These are phyloP conservation scores for Geranomyces variabilis DNA, from an alignment of 192 early-diverging fungal genomes.

Conservation along the genomic window DNA sequence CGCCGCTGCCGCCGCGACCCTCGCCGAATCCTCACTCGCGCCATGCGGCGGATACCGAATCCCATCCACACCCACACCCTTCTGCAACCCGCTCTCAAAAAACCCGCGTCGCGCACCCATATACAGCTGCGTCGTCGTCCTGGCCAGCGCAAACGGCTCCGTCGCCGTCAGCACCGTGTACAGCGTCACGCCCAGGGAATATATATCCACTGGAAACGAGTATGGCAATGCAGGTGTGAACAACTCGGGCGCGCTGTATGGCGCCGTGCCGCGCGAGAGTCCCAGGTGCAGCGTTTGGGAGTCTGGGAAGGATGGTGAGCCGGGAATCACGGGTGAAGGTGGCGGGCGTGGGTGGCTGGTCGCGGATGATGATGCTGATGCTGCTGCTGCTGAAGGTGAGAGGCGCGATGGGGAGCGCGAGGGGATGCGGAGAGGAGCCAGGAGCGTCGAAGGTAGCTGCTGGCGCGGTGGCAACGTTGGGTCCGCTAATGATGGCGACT, in stretches of 20 bases:
- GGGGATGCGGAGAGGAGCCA: slow-evolving; percentile 12
- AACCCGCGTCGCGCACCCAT: slow-evolving; percentile 51
- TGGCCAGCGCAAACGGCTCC: slow-evolving; percentile 46
- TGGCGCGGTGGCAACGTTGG: slow-evolving; percentile 10
- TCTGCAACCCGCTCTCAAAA: slow-evolving; percentile 52
- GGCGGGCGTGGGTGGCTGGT: too few species aligned
- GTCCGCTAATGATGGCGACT: neutral
- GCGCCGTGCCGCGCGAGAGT: slow-evolving; percentile 51
- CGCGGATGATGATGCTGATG: neutral
- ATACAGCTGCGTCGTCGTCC: slow-evolving; percentile 42
- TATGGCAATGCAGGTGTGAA: slow-evolving; percentile 41
- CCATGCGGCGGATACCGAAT: neutral
- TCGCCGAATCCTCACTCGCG: neutral
- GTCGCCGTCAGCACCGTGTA: slow-evolving; percentile 44
- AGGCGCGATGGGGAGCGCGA: too few species aligned
- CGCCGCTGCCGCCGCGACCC: neutral
- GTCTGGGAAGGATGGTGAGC: slow-evolving; percentile 19
- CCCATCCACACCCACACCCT: slow-evolving; percentile 18
- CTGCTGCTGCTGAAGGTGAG: neutral
- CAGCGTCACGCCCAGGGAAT: slow-evolving; percentile 53
- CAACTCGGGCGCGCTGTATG: slow-evolving; percentile 56
- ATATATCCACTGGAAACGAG: slow-evolving; percentile 54
- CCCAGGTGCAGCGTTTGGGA: slow-evolving; percentile 45
- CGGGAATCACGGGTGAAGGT: slow-evolving; percentile 19
- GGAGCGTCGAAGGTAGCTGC: neutral